Evolutionary conservation across 1,284 basidiomycete species (phyloP).

Genomic region (Cutaneotrichosporon cutaneum): DNA sequence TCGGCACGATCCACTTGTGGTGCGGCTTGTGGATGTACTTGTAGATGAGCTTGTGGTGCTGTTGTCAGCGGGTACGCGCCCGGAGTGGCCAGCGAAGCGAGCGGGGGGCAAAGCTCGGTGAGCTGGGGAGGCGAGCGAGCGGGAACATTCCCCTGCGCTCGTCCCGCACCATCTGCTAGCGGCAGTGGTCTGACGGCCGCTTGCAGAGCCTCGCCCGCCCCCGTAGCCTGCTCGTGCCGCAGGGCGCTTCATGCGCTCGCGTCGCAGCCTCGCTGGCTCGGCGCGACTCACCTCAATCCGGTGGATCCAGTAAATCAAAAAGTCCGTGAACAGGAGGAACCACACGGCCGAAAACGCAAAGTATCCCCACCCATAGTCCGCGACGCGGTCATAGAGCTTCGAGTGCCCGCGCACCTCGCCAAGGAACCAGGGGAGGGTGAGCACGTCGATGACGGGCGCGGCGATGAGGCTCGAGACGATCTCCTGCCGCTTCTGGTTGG

Average conservation of each 20-base stretch:
- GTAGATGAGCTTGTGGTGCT: conserved; percentile 81
- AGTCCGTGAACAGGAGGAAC: conserved; percentile 90
- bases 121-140: too few relatives aligned
- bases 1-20: conserved; percentile 98
- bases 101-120: too few relatives aligned
- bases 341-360: conserved; percentile 53
- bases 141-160: too few relatives aligned
- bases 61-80: background rate
- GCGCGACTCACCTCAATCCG: conserved; percentile 63
- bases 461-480: conserved; percentile 73
- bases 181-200: too few relatives aligned
- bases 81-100: too few relatives aligned
- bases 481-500: conserved; percentile 77
- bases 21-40: conserved; percentile 93
- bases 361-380: conserved; percentile 59
- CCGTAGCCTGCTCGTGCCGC: too few relatives aligned
- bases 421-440: conserved; percentile 93
- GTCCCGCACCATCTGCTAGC: too few relatives aligned
- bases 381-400: conserved; percentile 72
- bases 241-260: background rate
- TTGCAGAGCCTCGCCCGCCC: too few relatives aligned
- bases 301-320: conserved; percentile 91
- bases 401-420: conserved; percentile 86
- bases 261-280: too few relatives aligned
- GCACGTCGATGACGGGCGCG: conserved; percentile 73